A percentile compares a stretch with the other conserved stretches of the same genome.
These are phyloP conservation scores for Thoreauomyces humboldtii DNA, from an alignment of 192 early-diverging fungal species.

Conservation along the genomic window DNA sequence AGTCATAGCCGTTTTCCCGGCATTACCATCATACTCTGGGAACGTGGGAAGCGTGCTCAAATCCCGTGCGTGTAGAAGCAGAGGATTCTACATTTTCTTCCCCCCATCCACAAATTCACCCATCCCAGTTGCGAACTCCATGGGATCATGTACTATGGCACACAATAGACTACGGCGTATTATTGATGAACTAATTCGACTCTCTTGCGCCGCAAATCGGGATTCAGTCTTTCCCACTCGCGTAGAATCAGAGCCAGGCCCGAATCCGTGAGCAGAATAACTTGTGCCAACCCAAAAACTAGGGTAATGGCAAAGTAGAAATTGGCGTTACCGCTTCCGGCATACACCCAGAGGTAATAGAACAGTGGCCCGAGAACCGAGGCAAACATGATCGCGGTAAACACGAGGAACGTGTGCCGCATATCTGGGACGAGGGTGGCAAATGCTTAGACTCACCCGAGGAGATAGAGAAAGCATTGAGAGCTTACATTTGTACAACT, in stretches of 20 bases:
- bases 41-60: background rate
- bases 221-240: constrained; percentile 73
- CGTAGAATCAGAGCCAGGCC: constrained; percentile 72
- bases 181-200: constrained; percentile 45
- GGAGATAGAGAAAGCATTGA: background rate
- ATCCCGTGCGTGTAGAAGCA: no score
- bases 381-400: constrained; percentile 70
- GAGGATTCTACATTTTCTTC: no score
- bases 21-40: background rate
- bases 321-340: constrained; percentile 95
- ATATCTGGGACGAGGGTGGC: constrained; percentile 56
- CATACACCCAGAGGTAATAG: constrained; percentile 94
- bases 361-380: constrained; percentile 83
- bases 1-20: background rate
- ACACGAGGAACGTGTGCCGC: constrained; percentile 73
- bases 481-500: constrained; percentile 83
- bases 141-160: no score
- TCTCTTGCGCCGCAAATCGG: constrained; percentile 48
- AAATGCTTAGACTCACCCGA: no score
- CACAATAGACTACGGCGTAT: background rate
- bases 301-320: constrained; percentile 97
- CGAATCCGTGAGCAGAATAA: constrained; percentile 82
- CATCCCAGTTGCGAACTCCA: no score
- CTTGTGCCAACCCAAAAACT: constrained; percentile 84
- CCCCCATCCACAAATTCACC: no score